Evolutionary conservation across 2,329 filamentous ascomycete genomes (phyloP), one percentile per base, ranked within the genome.

Genomic region (Colletotrichum spinosum): DNA sequence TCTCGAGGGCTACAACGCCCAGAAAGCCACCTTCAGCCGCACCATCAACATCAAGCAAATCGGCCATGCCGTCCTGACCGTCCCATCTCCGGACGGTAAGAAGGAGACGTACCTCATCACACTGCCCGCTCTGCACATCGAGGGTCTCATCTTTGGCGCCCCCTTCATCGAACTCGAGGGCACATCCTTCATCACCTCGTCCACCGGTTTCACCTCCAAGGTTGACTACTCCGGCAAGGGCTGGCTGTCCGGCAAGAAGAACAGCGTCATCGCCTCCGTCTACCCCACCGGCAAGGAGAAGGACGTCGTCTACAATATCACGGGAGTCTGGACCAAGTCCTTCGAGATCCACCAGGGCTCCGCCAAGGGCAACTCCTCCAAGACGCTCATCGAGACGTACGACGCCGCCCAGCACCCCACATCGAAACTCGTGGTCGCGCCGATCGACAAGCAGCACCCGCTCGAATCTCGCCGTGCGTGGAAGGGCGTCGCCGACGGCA

Each of bases 11-110:
- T 97, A 97, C 82, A 97, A 98, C 74, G 95, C 92, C 13, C 96
- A 98, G 76, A 98, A 97, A 78, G 94, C 95, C 4, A 97, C 93
- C 13, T 97, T 99, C 79, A 92, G 92, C 68, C 90, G 91, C 71
- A 97, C 95, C 49, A 97, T 98, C 78, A 92, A 95, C 73, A 91
- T 99, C 75, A 97, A 97, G 84, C 93, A 97, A 81, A 91, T 97
- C 71, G 95, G 95, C 41, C 94, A 97, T 75, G 94, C 94, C 45
- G 82, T 97, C 39, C 85, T 95, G 69, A 92, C 92, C 54, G 81
- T 97, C 65, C 90, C 92, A 10, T 72, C 80, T 37, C 78, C 78
- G 34, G 71, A 70, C 48, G 70, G 76, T 64, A 78, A 82, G 68
- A 72, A 75, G 35, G 92, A 96, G 75, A 89, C 87, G 70, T 97